These are phyloP conservation scores for Lactarius evosmus DNA, from an alignment of 768 basidiomycete species.

Conservation along the genomic window DNA sequence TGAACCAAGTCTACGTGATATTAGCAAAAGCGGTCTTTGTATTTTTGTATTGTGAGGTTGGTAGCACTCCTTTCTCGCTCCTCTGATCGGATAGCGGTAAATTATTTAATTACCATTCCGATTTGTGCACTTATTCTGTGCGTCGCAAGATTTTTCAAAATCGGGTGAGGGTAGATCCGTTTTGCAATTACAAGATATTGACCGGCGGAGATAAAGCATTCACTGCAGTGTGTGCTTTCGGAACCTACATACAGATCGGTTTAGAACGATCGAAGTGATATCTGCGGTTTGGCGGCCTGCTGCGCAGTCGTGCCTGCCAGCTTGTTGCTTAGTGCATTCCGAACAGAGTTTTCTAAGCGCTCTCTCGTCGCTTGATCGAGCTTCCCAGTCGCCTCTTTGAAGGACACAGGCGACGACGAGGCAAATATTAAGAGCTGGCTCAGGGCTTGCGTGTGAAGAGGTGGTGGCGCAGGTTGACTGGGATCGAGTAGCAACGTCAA, in stretches of 20 bases:
- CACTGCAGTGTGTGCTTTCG: conserved; percentile 6
- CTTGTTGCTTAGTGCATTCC: conserved; percentile 23
- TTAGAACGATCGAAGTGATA: conserved; percentile 28
- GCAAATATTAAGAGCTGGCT: conserved; percentile 26
- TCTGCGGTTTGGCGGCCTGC: conserved; percentile 25
- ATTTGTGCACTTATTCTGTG: background rate
- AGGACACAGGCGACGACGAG: conserved; percentile 26
- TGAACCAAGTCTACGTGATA: background rate
- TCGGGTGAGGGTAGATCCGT: background rate
- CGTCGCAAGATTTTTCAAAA: conserved; percentile 3
- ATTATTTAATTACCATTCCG: background rate
- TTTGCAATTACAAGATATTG: conserved; percentile 1
- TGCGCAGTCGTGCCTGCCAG: conserved; percentile 1
- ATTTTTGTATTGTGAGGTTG: too few species aligned
- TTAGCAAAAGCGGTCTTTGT: background rate
- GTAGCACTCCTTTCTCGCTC: background rate
- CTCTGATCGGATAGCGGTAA: background rate
- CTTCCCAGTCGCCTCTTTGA: conserved; percentile 27
- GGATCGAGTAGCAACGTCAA: conserved; percentile 28
- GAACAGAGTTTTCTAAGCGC: conserved; percentile 24
- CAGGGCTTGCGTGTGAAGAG: conserved; percentile 27
- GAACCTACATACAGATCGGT: conserved; percentile 3
- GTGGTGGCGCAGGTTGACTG: conserved; percentile 6
- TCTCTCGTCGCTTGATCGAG: conserved; percentile 24
- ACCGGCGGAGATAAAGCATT: background rate